phyloP scores from a whole-genome alignment of 1,284 basidiomycete genomes.

The Anthracocystis walkeri region DNA sequence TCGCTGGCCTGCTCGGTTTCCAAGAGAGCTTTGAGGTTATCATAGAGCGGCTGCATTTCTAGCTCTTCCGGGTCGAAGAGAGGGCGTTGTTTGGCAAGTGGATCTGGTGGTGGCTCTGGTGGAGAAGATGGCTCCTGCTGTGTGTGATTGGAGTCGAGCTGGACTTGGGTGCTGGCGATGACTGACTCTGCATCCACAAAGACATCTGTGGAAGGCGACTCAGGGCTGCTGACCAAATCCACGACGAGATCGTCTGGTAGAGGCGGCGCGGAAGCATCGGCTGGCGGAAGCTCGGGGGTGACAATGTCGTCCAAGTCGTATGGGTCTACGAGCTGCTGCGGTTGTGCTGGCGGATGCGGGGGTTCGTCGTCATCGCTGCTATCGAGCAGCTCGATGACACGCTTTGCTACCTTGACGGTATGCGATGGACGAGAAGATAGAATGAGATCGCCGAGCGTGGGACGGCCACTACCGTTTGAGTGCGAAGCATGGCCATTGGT shows the following conservation, averaged over 20 bases:
- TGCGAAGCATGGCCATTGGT: slow-evolving; percentile 2
- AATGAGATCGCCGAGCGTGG: slow-evolving; percentile 20
- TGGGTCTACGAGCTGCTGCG: neutral
- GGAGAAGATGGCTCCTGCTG: slow-evolving; percentile 1
- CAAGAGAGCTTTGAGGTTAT: slow-evolving; percentile 30
- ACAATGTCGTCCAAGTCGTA: slow-evolving; percentile 24
- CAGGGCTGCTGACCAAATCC: neutral
- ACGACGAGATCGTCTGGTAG: slow-evolving; percentile 6
- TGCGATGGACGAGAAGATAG: neutral
- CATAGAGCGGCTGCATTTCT: slow-evolving; percentile 31
- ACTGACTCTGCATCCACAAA: neutral
- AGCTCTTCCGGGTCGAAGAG: slow-evolving; percentile 34
- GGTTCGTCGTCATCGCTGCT: slow-evolving; percentile 25
- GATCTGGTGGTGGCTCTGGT: slow-evolving; percentile 28
- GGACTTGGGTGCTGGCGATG: neutral
- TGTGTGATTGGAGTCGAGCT: neutral
- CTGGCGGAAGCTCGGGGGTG: slow-evolving; percentile 31
- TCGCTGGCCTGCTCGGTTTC: slow-evolving; percentile 30
- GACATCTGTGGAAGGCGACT: neutral
- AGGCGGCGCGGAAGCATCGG: slow-evolving; percentile 14
- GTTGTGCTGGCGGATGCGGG: neutral
- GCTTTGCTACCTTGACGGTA: neutral
- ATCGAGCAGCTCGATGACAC: slow-evolving; percentile 31
- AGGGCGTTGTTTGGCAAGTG: slow-evolving; percentile 24
- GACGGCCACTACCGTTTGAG: neutral